phyloP scores from a whole-genome alignment of 2,329 filamentous ascomycete species.

The Didymellaceae sp. region DNA sequence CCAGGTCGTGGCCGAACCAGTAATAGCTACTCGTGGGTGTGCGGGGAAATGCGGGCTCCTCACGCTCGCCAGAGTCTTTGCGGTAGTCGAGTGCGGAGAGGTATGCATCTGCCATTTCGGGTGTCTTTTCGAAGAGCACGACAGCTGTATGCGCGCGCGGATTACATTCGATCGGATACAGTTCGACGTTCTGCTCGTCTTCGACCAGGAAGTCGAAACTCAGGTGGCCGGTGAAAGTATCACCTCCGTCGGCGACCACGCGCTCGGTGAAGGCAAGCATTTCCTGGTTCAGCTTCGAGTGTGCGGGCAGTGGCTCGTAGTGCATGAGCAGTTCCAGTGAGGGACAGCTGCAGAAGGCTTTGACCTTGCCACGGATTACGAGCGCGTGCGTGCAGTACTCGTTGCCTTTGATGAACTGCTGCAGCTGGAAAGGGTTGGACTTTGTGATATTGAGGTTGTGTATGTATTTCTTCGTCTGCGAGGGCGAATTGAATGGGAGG shows the following conservation, averaged over 20 bases:
- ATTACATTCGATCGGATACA: slow-evolving; percentile 76
- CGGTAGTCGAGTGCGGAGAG: slow-evolving; percentile 29
- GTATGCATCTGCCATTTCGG: slow-evolving; percentile 39
- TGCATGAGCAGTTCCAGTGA: slow-evolving; percentile 70
- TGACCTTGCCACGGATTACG: slow-evolving; percentile 68
- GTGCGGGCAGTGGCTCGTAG: slow-evolving; percentile 64
- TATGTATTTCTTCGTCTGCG: slow-evolving; percentile 63
- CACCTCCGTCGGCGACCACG: slow-evolving; percentile 60
- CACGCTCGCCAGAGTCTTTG: slow-evolving; percentile 14
- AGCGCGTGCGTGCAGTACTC: slow-evolving; percentile 77
- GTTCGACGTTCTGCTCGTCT: slow-evolving; percentile 36
- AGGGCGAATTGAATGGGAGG: slow-evolving; percentile 62
- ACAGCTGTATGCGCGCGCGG: slow-evolving; percentile 73
- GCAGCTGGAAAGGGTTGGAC: slow-evolving; percentile 68
- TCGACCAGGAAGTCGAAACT: slow-evolving; percentile 74
- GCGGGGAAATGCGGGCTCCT: slow-evolving; percentile 27
- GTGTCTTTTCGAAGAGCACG: slow-evolving; percentile 60
- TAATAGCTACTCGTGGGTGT: slow-evolving; percentile 54
- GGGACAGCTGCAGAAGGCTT: slow-evolving; percentile 71
- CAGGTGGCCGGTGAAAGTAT: slow-evolving; percentile 70
- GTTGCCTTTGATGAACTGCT: slow-evolving; percentile 67
- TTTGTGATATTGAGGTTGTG: slow-evolving; percentile 62
- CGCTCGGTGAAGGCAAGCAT: slow-evolving; percentile 70
- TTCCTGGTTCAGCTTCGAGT: slow-evolving; percentile 61
- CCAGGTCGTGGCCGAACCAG: slow-evolving; percentile 72